Evolutionary conservation across 2,329 filamentous ascomycete species (phyloP).

Genomic region (Penicillium brevicompactum): DNA sequence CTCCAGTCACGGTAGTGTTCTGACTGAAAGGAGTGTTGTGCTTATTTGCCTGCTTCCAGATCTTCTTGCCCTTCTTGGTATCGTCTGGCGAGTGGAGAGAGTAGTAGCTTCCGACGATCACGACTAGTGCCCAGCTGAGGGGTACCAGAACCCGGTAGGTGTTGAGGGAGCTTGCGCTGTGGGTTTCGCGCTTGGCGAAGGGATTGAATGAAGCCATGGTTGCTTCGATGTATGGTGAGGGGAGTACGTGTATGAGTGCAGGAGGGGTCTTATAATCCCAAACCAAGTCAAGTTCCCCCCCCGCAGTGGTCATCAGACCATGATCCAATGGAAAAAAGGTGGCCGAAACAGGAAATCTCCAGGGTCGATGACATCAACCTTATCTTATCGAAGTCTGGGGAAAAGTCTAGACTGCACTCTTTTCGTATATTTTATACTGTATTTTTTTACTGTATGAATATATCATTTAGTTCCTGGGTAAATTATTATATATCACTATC

Average conservation of each 20-base stretch:
- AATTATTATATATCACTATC: no score
- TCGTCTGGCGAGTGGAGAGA: slow-evolving; percentile 66
- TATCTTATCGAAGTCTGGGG: background rate
- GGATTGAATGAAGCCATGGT: slow-evolving; percentile 60
- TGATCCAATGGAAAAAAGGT: background rate
- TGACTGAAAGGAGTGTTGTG: slow-evolving; percentile 74
- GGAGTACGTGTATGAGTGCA: background rate
- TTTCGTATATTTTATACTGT: background rate
- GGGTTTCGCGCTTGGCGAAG: slow-evolving; percentile 70
- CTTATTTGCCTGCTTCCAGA: slow-evolving; percentile 73
- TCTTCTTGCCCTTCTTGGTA: slow-evolving; percentile 62
- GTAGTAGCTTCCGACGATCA: slow-evolving; percentile 76
- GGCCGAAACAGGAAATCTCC: background rate
- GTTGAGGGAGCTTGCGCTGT: slow-evolving; percentile 62
- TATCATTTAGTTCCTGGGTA: no score
- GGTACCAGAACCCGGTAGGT: slow-evolving; percentile 76
- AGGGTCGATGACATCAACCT: slow-evolving; percentile 1
- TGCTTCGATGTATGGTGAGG: background rate
- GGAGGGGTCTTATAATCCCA: slow-evolving; percentile 1
- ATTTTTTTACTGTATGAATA: no score
- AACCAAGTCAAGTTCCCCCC: background rate
- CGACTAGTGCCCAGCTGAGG: slow-evolving; percentile 72
- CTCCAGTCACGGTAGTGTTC: slow-evolving; percentile 62
- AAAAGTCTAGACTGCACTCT: background rate
- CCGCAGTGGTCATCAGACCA: slow-evolving; percentile 4